Evolutionary conservation across 2,329 filamentous ascomycete genomes (phyloP).

Genomic region (Fusarium humuli): DNA sequence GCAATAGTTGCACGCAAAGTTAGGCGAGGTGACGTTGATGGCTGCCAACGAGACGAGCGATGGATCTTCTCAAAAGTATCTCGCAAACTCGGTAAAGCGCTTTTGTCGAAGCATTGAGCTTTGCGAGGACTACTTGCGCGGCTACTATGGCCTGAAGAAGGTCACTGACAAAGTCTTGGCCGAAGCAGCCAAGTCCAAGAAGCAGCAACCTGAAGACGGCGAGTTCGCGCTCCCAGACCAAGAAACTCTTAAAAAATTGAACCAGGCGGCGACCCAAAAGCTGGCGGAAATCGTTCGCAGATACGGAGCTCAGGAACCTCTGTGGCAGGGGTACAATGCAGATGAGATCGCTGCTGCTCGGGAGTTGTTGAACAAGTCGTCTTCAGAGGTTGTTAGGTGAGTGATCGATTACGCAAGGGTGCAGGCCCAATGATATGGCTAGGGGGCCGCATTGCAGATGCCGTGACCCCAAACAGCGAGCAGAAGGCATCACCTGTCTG

Average conservation of each 20-base stretch:
- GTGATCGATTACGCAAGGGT: conserved; percentile 14
- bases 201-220: conserved; percentile 61
- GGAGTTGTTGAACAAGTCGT: conserved; percentile 71
- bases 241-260: conserved; percentile 73
- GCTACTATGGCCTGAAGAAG: conserved; percentile 90
- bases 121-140: conserved; percentile 91
- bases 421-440: conserved; percentile 22
- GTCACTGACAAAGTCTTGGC: conserved; percentile 63
- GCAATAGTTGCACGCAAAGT: conserved; percentile 81
- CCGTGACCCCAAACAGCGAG: conserved; percentile 27
- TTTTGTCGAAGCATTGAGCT: conserved; percentile 94
- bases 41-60: conserved; percentile 62
- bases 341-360: conserved; percentile 78
- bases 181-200: conserved; percentile 57
- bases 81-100: conserved; percentile 81
- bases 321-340: conserved; percentile 79
- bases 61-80: conserved; percentile 60
- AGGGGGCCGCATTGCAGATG: conserved; percentile 19
- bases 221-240: conserved; percentile 66
- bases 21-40: conserved; percentile 87
- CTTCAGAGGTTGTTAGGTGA: conserved; percentile 58
- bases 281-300: conserved; percentile 80
- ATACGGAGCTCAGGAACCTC: conserved; percentile 68
- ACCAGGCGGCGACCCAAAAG: conserved; percentile 78
- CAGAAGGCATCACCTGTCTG: conserved; percentile 10